Evolutionary conservation across 2,329 filamentous ascomycete genomes (phyloP).

Genomic region (Setomelanomma holmii): DNA sequence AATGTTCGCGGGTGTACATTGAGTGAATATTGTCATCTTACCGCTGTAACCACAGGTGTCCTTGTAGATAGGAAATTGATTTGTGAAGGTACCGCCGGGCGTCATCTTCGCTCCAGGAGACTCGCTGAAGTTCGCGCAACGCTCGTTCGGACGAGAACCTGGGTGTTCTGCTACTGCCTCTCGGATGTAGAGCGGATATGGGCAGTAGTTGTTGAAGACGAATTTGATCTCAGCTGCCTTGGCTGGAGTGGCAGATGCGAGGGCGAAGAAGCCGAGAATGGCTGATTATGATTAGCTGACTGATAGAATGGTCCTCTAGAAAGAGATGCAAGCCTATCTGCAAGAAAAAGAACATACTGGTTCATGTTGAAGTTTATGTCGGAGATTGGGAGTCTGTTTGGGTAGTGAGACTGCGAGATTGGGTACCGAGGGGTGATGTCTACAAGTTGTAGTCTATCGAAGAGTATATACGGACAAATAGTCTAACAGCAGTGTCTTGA

Average conservation of each 20-base stretch:
- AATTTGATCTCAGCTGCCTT: background rate
- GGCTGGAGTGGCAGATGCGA: background rate
- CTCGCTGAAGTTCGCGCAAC: conserved; percentile 1
- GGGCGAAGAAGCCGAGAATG: background rate
- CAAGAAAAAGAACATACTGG: background rate
- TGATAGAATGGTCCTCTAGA: background rate
- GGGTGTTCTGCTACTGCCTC: conserved; percentile 3
- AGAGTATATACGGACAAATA: too few species aligned
- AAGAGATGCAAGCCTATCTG: background rate
- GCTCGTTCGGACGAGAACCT: conserved; percentile 3
- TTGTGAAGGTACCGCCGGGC: background rate
- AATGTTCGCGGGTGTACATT: too few species aligned
- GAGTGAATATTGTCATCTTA: too few species aligned
- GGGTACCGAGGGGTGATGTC: background rate
- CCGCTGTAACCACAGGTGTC: conserved; percentile 5
- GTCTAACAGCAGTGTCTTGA: too few species aligned
- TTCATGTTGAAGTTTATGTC: background rate
- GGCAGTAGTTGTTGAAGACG: conserved; percentile 4
- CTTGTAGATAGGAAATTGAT: background rate
- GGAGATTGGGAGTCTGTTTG: background rate
- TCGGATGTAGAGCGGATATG: conserved; percentile 4
- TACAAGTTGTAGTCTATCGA: background rate
- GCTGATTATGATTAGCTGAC: background rate
- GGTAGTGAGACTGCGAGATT: background rate
- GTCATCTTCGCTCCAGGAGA: background rate